phyloP scores from a whole-genome alignment of 371 early-diverging fungal species.

The Mucor piriformis region DNA sequence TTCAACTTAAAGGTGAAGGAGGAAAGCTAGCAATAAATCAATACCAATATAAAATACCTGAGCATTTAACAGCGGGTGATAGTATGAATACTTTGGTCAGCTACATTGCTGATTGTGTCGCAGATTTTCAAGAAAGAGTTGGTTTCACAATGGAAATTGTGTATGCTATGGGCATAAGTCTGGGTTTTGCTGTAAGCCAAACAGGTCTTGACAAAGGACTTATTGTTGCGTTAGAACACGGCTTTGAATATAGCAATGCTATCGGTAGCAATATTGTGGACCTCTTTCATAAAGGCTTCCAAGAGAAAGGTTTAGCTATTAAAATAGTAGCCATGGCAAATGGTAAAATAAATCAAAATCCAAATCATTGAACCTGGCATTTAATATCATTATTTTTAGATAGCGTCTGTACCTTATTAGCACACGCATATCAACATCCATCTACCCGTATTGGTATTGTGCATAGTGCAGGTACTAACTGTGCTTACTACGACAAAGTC shows the following conservation, averaged over 20 bases:
- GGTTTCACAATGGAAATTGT: conserved; percentile 18
- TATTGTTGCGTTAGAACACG: conserved; percentile 49
- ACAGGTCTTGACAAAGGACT: conserved; percentile 44
- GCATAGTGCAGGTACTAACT: conserved; percentile 94
- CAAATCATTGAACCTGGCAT: not conserved
- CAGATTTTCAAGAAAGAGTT: conserved; percentile 46
- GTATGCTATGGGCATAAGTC: conserved; percentile 45
- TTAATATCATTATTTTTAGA: conserved; percentile 50
- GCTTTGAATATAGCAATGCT: conserved; percentile 49
- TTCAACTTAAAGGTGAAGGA: conserved; percentile 52
- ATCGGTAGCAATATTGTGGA: conserved; percentile 46
- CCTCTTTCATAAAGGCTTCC: conserved; percentile 40
- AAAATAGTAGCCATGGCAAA: conserved; percentile 53
- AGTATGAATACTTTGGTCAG: conserved; percentile 40
- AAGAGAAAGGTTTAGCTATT: conserved; percentile 42
- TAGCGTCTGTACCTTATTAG: conserved; percentile 89
- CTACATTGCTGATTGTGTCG: conserved; percentile 50
- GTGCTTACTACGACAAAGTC: conserved; percentile 74
- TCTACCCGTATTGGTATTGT: conserved; percentile 89
- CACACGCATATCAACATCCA: conserved; percentile 86
- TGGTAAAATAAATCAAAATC: conserved; percentile 27
- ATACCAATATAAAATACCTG: conserved; percentile 78
- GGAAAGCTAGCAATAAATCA: conserved; percentile 54
- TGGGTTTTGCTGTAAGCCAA: conserved; percentile 52
- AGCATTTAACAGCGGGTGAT: conserved; percentile 72